A percentile compares a stretch with the other conserved stretches of the same genome.
Evolutionary conservation across 805 yeast species (phyloP).

Genomic region (Diddensiella transvaalensis): DNA sequence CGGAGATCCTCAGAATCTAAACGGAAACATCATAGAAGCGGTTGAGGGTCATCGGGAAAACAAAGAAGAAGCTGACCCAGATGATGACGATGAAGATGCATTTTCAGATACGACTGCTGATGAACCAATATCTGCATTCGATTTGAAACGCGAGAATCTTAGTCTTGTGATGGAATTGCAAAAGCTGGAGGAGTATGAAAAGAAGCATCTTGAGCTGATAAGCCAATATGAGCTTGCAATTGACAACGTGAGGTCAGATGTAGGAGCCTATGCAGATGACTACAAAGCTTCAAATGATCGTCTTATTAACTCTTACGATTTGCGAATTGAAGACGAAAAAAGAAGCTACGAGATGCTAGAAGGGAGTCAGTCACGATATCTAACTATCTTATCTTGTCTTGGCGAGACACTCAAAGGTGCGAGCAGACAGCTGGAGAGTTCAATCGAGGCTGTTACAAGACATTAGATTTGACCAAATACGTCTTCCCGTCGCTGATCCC

Average conservation of each 20-base stretch:
- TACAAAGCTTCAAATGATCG: slow-evolving; percentile 9
- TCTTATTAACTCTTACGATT: slow-evolving; percentile 15
- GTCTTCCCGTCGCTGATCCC: slow-evolving; percentile 67
- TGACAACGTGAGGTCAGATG: slow-evolving; percentile 9
- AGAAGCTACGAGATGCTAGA: slow-evolving; percentile 12
- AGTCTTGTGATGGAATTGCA: slow-evolving; percentile 21
- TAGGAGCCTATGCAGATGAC: slow-evolving; percentile 8
- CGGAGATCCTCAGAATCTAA: not conserved
- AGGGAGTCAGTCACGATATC: slow-evolving; percentile 8
- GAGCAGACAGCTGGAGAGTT: not conserved
- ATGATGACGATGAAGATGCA: slow-evolving; percentile 12
- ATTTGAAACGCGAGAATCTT: slow-evolving; percentile 13
- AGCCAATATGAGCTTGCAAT: slow-evolving; percentile 18
- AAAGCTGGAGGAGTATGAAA: slow-evolving; percentile 17
- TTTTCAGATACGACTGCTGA: slow-evolving; percentile 3
- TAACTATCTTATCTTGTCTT: slow-evolving; percentile 6
- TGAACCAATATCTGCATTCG: not conserved
- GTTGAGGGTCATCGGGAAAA: not conserved
- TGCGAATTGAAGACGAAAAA: slow-evolving; percentile 21
- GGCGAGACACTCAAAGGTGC: slow-evolving; percentile 4
- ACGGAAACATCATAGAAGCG: not conserved
- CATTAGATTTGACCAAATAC: slow-evolving; percentile 41
- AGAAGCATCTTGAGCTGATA: slow-evolving; percentile 15
- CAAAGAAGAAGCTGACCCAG: slow-evolving; percentile 14
- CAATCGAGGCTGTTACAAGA: not conserved